A percentile compares a stretch with the other conserved stretches of the same genome.
phyloP scores from a whole-genome alignment of 75 land plant species.

The Ceratopteris richardii region DNA sequence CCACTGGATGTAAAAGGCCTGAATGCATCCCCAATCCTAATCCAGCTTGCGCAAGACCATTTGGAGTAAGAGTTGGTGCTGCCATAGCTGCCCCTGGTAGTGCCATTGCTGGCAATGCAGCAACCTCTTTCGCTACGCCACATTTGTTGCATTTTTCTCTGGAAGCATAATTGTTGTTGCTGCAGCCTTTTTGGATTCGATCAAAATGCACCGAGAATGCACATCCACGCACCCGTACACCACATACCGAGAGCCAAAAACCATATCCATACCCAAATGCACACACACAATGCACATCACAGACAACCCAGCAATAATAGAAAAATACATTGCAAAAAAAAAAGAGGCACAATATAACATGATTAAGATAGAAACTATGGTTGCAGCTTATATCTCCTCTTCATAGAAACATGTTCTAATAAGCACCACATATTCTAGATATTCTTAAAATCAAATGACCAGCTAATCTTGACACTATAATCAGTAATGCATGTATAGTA shows the following conservation, averaged over 20 bases:
- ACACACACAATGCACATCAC: constrained; percentile 27
- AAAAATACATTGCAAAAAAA: not conserved
- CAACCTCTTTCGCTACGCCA: constrained; percentile 58
- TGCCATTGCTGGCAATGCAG: constrained; percentile 68
- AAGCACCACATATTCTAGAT: too few relatives aligned
- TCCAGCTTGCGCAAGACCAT: constrained; percentile 40
- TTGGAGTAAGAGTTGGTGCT: constrained; percentile 35
- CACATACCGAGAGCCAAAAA: constrained; percentile 10
- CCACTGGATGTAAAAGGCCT: constrained; percentile 25
- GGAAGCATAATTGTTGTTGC: constrained; percentile 91
- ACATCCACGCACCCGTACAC: constrained; percentile 4
- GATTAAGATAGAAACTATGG: not conserved
- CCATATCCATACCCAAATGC: constrained; percentile 19
- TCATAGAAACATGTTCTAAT: too few relatives aligned
- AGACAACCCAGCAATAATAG: constrained; percentile 27
- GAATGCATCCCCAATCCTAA: constrained; percentile 28
- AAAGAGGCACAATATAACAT: not conserved
- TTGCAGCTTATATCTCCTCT: not conserved
- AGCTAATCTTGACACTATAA: too few relatives aligned
- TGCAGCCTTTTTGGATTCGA: constrained; percentile 71
- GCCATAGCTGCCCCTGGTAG: constrained; percentile 44
- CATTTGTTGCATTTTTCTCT: constrained; percentile 82
- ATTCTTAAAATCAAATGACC: too few relatives aligned
- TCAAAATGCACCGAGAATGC: constrained; percentile 18
- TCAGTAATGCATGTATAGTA: too few relatives aligned